phyloP scores from a whole-genome alignment of 805 yeast species.

The Huiozyma sinensis region DNA sequence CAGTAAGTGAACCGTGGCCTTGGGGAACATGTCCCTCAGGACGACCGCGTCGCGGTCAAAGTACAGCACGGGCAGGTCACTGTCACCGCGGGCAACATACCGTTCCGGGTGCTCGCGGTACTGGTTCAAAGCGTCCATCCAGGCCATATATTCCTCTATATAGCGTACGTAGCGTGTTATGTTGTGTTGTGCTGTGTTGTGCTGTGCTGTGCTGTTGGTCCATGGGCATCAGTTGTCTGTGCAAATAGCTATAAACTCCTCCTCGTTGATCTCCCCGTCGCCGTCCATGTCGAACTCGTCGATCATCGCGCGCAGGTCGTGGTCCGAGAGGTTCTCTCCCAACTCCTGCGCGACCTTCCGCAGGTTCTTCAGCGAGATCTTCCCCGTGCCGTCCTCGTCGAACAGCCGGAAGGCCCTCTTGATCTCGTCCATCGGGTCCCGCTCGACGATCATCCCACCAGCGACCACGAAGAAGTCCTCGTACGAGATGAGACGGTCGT shows the following conservation, averaged over 20 bases:
- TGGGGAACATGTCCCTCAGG: conserved; percentile 52
- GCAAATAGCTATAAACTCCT: conserved; percentile 83
- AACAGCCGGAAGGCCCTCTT: conserved; percentile 80
- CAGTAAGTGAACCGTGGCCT: conserved; percentile 48
- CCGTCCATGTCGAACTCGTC: conserved; percentile 94
- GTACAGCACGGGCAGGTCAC: conserved; percentile 29
- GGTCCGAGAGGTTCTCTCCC: conserved; percentile 87
- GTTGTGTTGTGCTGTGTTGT: not conserved
- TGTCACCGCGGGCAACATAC: conserved; percentile 15
- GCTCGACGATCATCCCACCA: conserved; percentile 68
- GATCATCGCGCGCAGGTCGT: conserved; percentile 91
- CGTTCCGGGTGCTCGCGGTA: conserved; percentile 40
- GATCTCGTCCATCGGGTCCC: conserved; percentile 92
- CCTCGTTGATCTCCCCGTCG: conserved; percentile 88
- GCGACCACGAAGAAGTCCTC: conserved; percentile 68
- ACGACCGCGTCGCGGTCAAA: conserved; percentile 45
- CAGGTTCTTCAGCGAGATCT: conserved; percentile 68
- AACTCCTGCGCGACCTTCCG: conserved; percentile 85
- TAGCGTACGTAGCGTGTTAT: not conserved
- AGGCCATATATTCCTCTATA: conserved; percentile 31
- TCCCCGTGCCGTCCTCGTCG: conserved; percentile 83
- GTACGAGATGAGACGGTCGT: conserved; percentile 61
- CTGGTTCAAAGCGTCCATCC: conserved; percentile 35
- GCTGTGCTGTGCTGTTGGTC: not conserved
- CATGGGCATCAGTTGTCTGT: conserved; percentile 43